These are phyloP conservation scores for Didymella pinodella DNA, from an alignment of 2,329 filamentous ascomycete species.

Conservation along the genomic window DNA sequence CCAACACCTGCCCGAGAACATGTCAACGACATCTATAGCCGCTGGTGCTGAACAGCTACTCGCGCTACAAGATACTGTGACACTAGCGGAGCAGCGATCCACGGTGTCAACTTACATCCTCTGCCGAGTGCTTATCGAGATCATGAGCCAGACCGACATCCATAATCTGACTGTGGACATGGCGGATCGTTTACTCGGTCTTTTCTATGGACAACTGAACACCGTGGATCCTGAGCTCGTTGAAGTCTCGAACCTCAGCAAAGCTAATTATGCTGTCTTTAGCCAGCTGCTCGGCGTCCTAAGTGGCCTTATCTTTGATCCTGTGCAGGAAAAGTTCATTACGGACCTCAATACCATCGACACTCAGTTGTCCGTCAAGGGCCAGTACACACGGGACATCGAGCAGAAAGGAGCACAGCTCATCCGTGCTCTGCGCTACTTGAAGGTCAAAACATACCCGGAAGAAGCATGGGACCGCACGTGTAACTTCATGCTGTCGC, in stretches of 20 bases:
- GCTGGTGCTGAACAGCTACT: slow-evolving; percentile 45
- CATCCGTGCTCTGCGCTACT: slow-evolving; percentile 87
- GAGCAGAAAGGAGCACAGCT: slow-evolving; percentile 88
- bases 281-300: slow-evolving; percentile 93
- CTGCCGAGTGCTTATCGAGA: slow-evolving; percentile 90
- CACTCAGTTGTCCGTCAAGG: slow-evolving; percentile 76
- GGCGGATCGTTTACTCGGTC: slow-evolving; percentile 91
- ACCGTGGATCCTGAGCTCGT: slow-evolving; percentile 85
- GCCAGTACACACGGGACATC: slow-evolving; percentile 69
- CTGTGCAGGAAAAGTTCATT: slow-evolving; percentile 83
- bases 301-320: slow-evolving; percentile 89
- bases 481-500: slow-evolving; percentile 83
- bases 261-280: slow-evolving; percentile 96
- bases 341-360: slow-evolving; percentile 80
- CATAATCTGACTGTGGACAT: slow-evolving; percentile 86
- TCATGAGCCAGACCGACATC: slow-evolving; percentile 88
- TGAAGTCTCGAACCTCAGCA: slow-evolving; percentile 77
- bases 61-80: slow-evolving; percentile 72
- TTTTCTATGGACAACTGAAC: slow-evolving; percentile 96
- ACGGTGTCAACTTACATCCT: slow-evolving; percentile 96
- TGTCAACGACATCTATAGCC: slow-evolving; percentile 37
- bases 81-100: slow-evolving; percentile 85
- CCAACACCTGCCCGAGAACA: slow-evolving; percentile 37
- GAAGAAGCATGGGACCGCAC: slow-evolving; percentile 82
- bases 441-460: slow-evolving; percentile 77